Conservation (phyloP, 352 stramenopile species). For the Albugo laibachii region DNA sequence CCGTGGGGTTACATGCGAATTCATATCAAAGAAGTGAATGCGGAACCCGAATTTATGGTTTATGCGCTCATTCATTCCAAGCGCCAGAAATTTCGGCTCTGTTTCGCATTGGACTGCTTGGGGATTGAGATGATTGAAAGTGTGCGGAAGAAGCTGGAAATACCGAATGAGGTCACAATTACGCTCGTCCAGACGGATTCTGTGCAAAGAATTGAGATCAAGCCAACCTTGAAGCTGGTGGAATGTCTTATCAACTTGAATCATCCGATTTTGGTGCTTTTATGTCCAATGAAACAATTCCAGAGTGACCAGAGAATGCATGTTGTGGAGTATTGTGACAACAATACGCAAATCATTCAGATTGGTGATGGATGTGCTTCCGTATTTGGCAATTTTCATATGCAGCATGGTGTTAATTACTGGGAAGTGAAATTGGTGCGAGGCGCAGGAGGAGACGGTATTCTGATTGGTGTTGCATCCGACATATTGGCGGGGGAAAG, state of each 20-base stretch:
- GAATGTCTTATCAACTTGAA: conserved; percentile 42
- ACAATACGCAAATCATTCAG: conserved; percentile 24
- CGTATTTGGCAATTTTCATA: conserved; percentile 30
- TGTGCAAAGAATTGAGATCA: conserved; percentile 47
- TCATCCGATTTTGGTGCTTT: conserved; percentile 52
- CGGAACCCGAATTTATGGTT: conserved; percentile 50
- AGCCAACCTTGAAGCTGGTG: conserved; percentile 25
- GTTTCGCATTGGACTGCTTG: conserved; percentile 27
- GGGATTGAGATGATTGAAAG: conserved; percentile 35
- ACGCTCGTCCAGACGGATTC: conserved; percentile 58
- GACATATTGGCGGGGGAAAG: conserved; percentile 22
- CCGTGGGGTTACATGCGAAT: conserved; percentile 58
- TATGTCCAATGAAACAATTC: conserved; percentile 40
- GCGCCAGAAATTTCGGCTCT: conserved; percentile 45
- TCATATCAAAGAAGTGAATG: conserved; percentile 27
- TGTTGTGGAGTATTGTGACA: conserved; percentile 24
- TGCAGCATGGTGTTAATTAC: conserved; percentile 56
- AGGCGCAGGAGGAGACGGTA: conserved; percentile 27
- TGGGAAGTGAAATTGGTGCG: conserved; percentile 52
- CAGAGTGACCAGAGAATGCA: conserved; percentile 6
- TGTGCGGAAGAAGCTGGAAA: conserved; percentile 23
- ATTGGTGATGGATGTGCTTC: conserved; percentile 39
- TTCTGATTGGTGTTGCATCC: conserved; percentile 47
- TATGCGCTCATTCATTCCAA: conserved; percentile 40
- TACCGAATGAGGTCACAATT: conserved; percentile 22